Evolutionary conservation across 306 rosid species (phyloP).

Genomic region (Fragaria vesca): DNA sequence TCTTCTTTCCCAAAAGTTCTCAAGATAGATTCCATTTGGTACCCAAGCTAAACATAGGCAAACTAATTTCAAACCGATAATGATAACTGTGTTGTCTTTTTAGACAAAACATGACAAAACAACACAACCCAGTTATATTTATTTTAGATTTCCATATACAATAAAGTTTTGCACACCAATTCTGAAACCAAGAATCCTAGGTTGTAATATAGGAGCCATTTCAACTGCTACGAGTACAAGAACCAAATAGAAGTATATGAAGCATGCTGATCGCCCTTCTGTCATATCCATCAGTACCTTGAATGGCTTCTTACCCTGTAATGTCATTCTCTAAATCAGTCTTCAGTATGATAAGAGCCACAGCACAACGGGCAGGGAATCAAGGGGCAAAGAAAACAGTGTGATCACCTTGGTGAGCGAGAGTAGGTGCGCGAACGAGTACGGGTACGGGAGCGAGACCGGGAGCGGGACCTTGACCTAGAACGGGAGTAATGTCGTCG

Average conservation of each 20-base stretch:
- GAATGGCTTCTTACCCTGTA: slow-evolving; percentile 70
- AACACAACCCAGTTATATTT: neutral
- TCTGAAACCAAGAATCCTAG: neutral
- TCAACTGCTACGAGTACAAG: slow-evolving; percentile 12
- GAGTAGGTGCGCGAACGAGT: slow-evolving; percentile 46
- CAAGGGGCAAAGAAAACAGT: slow-evolving; percentile 10
- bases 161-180: neutral
- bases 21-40: neutral
- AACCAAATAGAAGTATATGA: neutral
- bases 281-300: slow-evolving; percentile 45
- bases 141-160: neutral
- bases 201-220: neutral
- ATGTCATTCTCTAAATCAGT: slow-evolving; percentile 33
- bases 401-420: slow-evolving; percentile 68
- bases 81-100: neutral
- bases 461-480: slow-evolving; percentile 44
- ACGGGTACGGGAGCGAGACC: slow-evolving; percentile 33
- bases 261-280: neutral
- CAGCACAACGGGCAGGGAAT: neutral
- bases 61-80: neutral
- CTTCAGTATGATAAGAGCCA: neutral
- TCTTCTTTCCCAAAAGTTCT: neutral
- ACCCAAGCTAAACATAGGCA: neutral
- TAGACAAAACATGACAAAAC: neutral
- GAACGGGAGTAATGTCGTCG: slow-evolving; percentile 63